Percentiles rank a stretch among this genome's conserved stretches.
Conservation (phyloP, 257 asterid genomes). For the Thymus quinquecostatus region DNA sequence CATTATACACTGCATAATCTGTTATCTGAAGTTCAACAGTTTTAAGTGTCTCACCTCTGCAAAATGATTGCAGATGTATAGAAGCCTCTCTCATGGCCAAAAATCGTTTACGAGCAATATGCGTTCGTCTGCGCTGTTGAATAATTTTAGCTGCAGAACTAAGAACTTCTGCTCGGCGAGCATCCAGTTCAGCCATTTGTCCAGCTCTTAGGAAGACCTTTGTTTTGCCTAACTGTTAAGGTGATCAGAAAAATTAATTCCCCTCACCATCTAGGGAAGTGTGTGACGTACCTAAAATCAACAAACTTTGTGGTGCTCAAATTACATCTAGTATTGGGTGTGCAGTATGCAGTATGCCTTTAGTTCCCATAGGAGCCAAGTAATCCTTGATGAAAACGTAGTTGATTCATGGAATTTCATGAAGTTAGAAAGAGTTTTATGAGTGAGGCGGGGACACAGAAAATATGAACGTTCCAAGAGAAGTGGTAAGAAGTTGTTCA, state of each 20-base stretch:
- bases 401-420: neutral
- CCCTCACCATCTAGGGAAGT: slow-evolving; percentile 12
- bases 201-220: slow-evolving; percentile 99
- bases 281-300: slow-evolving; percentile 9
- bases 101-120: slow-evolving; percentile 78
- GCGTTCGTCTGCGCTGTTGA: slow-evolving; percentile 81
- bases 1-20: slow-evolving; percentile 1
- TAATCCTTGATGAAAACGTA: slow-evolving; percentile 21
- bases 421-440: neutral
- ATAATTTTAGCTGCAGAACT: slow-evolving; percentile 77
- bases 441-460: no score
- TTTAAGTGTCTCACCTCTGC: slow-evolving; percentile 69
- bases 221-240: slow-evolving; percentile 85
- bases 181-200: slow-evolving; percentile 98
- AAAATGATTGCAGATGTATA: slow-evolving; percentile 70
- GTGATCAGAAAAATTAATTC: slow-evolving; percentile 29
- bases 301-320: slow-evolving; percentile 13
- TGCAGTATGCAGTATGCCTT: slow-evolving; percentile 13
- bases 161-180: slow-evolving; percentile 93
- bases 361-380: slow-evolving; percentile 4
- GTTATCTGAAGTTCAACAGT: slow-evolving; percentile 13
- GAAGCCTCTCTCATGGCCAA: slow-evolving; percentile 64
- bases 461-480: no score
- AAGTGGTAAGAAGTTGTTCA: neutral
- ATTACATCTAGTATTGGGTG: slow-evolving; percentile 17